These are phyloP conservation scores for Megacollybia marginata DNA, from an alignment of 768 basidiomycete species.

Conservation along the genomic window DNA sequence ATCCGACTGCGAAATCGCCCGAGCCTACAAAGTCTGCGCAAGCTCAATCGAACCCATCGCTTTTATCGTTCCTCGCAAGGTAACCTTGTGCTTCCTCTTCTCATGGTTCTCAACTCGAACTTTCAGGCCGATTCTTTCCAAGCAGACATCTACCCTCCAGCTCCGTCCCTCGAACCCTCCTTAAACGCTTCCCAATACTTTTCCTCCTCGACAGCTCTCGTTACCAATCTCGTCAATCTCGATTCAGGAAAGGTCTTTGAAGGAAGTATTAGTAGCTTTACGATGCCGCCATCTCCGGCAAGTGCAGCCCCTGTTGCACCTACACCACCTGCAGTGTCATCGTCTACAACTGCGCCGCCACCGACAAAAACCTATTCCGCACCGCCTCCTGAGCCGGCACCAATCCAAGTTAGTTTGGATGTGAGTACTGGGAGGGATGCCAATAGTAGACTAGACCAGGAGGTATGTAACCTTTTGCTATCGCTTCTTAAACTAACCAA, in stretches of 20 bases:
- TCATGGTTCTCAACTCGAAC: no score
- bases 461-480: background rate
- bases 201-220: conserved; percentile 64
- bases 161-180: conserved; percentile 73
- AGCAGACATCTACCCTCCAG: conserved; percentile 94
- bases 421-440: conserved; percentile 3
- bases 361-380: conserved; percentile 1
- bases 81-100: conserved; percentile 14
- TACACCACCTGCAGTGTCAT: conserved; percentile 20
- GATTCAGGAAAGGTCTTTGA: conserved; percentile 22
- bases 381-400: background rate
- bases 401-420: background rate
- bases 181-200: conserved; percentile 84
- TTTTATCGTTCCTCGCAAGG: conserved; percentile 93
- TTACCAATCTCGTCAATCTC: conserved; percentile 72
- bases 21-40: conserved; percentile 83
- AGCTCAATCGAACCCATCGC: conserved; percentile 80
- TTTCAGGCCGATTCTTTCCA: conserved; percentile 89
- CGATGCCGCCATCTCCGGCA: conserved; percentile 16
- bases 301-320: conserved; percentile 17
- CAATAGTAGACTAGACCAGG: background rate
- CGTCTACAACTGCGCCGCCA: conserved; percentile 24
- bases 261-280: conserved; percentile 37
- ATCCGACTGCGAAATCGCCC: conserved; percentile 88
- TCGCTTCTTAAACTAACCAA: background rate